Base-by-base conservation (phyloP, 192 early-diverging fungal species). In the Backusella mclennaniae region DNA sequence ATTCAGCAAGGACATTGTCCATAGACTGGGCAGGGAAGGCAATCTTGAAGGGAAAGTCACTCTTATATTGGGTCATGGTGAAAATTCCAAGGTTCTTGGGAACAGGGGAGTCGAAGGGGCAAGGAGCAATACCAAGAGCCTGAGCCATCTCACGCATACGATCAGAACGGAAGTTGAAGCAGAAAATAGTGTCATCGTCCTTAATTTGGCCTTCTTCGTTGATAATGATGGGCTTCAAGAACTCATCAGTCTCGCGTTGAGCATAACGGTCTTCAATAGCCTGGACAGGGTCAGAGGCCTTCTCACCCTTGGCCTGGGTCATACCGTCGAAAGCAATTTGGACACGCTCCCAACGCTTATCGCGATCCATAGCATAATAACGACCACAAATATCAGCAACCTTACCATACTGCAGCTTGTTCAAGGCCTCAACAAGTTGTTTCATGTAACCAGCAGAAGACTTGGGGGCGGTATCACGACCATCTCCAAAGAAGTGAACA, bases 301-400 rank as follows among this genome's bases (percentile, higher is more conserved):
- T 90, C 79, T 96, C 95, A 81, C 98, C 92, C 73, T 83, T 80
- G 52, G 89, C 93, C 77, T 89, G 84, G 33, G 93, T 92, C 80
- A 99, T 84, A 42, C 88, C 96, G 68, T 99, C 96, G 77, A 97
- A 93, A 39, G 98, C 98, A 49, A 96, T 84, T 89, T 97, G 91
- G 68, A 98, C 82, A 69, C 98, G 91, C 89, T 99, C 98, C 98
- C 98, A 99, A 73, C 98, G 93, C 92, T 99, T 99, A 86, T 99
- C 98, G 82, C 98, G 94, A 85, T 99, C 98, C 98, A 99, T 99
- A 72, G 97, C 97, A 82, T 98, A 99, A 92, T 99, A 99, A 63
- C 98, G 92, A n/a, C 98, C 98, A 9, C 91, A 87, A 69, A 99
- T 91, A 36, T 95, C 96, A 15, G 97, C 97, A 17, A 99, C 49